These are phyloP conservation scores for Verticillium dahliae DNA, from an alignment of 2,329 filamentous ascomycete species.

Conservation along the genomic window DNA sequence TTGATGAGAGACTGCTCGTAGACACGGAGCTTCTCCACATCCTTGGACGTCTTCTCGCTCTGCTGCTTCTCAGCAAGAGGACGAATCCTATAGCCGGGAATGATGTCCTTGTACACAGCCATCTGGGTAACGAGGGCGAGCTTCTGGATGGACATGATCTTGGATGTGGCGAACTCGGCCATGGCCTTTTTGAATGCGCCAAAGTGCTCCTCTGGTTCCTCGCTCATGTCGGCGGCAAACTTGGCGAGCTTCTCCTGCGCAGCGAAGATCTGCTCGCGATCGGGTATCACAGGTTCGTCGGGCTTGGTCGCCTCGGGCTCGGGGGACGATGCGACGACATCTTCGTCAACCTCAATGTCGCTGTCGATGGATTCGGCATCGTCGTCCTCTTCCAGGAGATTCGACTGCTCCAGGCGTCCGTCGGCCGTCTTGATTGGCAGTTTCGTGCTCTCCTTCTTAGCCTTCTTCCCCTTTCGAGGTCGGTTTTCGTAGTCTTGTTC, in stretches of 20 bases:
- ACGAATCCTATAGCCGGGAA: conserved; percentile 92
- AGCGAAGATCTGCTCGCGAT: conserved; percentile 72
- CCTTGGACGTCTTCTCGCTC: conserved; percentile 80
- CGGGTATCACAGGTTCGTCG: conserved; percentile 58
- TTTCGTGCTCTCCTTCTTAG: conserved; percentile 62
- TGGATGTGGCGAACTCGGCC: conserved; percentile 64
- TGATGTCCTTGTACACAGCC: conserved; percentile 89
- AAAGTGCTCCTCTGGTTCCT: conserved; percentile 87
- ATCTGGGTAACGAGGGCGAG: conserved; percentile 81
- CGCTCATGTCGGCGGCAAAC: conserved; percentile 74
- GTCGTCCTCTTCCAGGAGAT: conserved; percentile 49
- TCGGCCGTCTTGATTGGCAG: conserved; percentile 84
- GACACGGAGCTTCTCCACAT: conserved; percentile 71
- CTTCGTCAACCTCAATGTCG: conserved; percentile 55
- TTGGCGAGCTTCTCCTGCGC: conserved; percentile 91
- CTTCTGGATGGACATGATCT: conserved; percentile 71
- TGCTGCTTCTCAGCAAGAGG: conserved; percentile 69
- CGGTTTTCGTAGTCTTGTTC: conserved; percentile 86
- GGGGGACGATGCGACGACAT: conserved; percentile 41
- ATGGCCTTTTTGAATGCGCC: conserved; percentile 71
- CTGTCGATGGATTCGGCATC: conserved; percentile 53
- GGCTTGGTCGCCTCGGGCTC: conserved; percentile 41
- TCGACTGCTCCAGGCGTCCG: conserved; percentile 59
- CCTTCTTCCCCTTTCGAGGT: conserved; percentile 68
- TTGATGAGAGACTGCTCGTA: conserved; percentile 85